Base-by-base conservation (phyloP, 2,329 filamentous ascomycete species). In the Colletotrichum camelliae region DNA sequence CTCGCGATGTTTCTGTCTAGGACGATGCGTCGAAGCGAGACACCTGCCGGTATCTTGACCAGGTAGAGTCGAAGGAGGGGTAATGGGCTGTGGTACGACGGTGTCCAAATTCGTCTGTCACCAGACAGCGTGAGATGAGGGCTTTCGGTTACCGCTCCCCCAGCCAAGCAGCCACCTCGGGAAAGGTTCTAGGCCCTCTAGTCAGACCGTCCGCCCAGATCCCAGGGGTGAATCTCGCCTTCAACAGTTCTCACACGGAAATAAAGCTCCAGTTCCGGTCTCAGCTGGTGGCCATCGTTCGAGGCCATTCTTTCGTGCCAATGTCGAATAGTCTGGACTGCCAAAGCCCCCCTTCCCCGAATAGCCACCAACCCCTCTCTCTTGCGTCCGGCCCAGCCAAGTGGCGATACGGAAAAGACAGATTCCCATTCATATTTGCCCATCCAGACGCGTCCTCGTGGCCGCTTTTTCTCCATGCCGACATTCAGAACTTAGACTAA, bases 351-450 rank as follows among this genome's bases (percentile, higher is more conserved):
- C 35, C 57, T n/a, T 27, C 24, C 24, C 24, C 24, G 5, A 58
- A 21, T 21, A 70, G 61, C 67, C 10, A 65, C 58, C 29, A 55
- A 24, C 29, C 64, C 70, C 65, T 61, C 48, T 48, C 33, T 31
- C 21, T 37, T 65, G 24, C 58, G 39, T 74, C 65, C 58, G 57
- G 70, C 35, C 57, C 52, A 39, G 65, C 74, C 65, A 76, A 76
- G 74, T 27, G 74, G 74, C 70, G 31, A 68, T 35, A 66, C 74
- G 57, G 58, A 65, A 65, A 74, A 74, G 43, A 74, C 18, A 65
- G 31, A 74, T 74, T 74, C 64, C 74, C 74, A 76, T 76, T n/a
- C 27, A 52, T 52, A 10, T 61, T 76, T 69, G 27, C 29, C 74
- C 48, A 66, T 76, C 18, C 24, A 62, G 43, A 21, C 27, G 6